Conservation (phyloP, 2,329 filamentous ascomycete genomes). For the Talaromyces funiculosus region DNA sequence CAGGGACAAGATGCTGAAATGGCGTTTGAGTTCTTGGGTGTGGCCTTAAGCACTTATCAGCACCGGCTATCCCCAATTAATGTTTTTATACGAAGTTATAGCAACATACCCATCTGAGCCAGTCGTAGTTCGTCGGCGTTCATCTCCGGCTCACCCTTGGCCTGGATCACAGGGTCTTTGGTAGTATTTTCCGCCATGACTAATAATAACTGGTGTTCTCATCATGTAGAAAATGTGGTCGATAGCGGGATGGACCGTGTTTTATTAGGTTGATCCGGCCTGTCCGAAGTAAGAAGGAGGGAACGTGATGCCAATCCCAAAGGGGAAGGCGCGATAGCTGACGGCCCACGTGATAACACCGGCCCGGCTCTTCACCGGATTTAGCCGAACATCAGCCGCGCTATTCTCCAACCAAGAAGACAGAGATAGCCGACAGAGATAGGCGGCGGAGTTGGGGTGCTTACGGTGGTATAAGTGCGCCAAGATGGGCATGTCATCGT, state of each 20-base stretch:
- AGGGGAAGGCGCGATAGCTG: not conserved
- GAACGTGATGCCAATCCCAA: not conserved
- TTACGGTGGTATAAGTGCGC: not conserved
- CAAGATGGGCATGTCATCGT: not conserved
- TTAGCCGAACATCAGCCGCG: not conserved
- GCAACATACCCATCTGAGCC: conserved; percentile 40
- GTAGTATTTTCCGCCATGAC: not conserved
- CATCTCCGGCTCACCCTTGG: conserved; percentile 23
- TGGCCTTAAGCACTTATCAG: conserved; percentile 31
- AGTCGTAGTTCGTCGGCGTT: conserved; percentile 35
- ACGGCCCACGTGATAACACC: not conserved
- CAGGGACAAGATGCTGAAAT: conserved; percentile 45
- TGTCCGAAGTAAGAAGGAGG: not conserved
- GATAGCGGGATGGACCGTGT: not conserved
- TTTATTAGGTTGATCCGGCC: not conserved
- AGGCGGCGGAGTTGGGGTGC: not conserved
- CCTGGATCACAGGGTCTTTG: conserved; percentile 15
- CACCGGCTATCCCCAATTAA: not conserved
- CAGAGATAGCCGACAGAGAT: not conserved
- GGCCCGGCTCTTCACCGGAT: conserved; percentile 3
- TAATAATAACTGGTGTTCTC: no score
- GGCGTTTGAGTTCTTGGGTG: conserved; percentile 45
- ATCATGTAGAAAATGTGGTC: no score
- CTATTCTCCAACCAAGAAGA: not conserved
- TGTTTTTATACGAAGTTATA: not conserved